phyloP scores from a whole-genome alignment of 371 early-diverging fungal species.

The Gilbertella persicaria region DNA sequence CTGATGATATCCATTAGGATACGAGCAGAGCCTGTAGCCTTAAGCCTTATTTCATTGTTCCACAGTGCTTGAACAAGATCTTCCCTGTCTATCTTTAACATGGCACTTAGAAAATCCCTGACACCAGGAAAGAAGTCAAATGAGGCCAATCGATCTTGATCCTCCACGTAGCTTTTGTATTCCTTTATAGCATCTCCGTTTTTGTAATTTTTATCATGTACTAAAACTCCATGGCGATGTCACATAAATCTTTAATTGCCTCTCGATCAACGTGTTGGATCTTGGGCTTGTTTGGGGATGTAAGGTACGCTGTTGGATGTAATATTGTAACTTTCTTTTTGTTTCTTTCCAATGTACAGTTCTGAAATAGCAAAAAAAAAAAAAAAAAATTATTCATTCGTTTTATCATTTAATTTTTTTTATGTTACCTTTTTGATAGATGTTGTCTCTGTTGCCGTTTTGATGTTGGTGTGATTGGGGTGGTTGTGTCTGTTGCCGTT shows the following conservation, averaged over 20 bases:
- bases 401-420: background rate
- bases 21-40: conserved; percentile 13
- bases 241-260: conserved; percentile 11
- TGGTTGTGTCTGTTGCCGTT: no score
- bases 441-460: no score
- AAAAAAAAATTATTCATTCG: background rate
- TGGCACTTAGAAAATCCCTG: conserved; percentile 3
- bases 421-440: background rate
- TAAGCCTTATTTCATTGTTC: conserved; percentile 8
- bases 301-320: conserved; percentile 10
- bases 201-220: background rate
- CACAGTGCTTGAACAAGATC: conserved; percentile 8
- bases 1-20: conserved; percentile 14
- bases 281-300: conserved; percentile 14
- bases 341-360: background rate
- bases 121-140: conserved; percentile 9
- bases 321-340: conserved; percentile 4
- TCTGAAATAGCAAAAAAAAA: background rate
- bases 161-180: conserved; percentile 1
- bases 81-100: conserved; percentile 6
- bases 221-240: conserved; percentile 11
- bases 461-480: no score
- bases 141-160: conserved; percentile 6
- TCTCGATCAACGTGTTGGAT: conserved; percentile 12
- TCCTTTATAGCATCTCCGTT: conserved; percentile 8